Percentiles rank a stretch among this genome's conserved stretches.
These are phyloP conservation scores for Spergularia azorica DNA, from an alignment of 179 eudicot species.

Conservation along the genomic window DNA sequence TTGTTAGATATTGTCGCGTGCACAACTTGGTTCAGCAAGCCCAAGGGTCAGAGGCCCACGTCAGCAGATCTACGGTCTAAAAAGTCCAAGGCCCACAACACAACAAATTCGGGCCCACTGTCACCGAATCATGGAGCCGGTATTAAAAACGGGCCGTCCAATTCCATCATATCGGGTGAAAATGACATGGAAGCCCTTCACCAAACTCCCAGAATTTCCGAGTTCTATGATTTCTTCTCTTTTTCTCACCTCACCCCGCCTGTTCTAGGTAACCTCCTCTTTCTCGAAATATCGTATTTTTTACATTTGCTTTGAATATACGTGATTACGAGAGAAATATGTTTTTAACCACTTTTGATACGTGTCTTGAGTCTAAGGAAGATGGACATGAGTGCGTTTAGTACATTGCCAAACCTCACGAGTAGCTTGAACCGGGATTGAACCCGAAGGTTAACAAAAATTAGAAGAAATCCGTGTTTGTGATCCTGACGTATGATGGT, in stretches of 20 bases:
- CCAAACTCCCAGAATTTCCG: constrained; percentile 79
- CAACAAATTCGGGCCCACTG: constrained; percentile 21
- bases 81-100: constrained; percentile 39
- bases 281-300: not conserved
- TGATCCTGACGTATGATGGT: too few relatives aligned
- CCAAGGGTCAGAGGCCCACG: constrained; percentile 53
- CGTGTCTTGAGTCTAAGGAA: too few relatives aligned
- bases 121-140: not conserved
- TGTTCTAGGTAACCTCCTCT: constrained; percentile 50
- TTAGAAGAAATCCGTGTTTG: too few relatives aligned
- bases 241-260: constrained; percentile 85
- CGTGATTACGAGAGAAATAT: too few relatives aligned
- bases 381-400: too few relatives aligned
- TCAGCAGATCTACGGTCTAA: constrained; percentile 40
- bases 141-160: constrained; percentile 20
- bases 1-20: constrained; percentile 82
- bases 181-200: constrained; percentile 94
- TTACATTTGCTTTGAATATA: too few relatives aligned
- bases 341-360: too few relatives aligned
- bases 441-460: too few relatives aligned
- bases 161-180: constrained; percentile 51
- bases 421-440: too few relatives aligned
- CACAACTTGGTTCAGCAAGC: constrained; percentile 76
- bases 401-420: too few relatives aligned
- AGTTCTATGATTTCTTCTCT: constrained; percentile 87